Conservation (phyloP, 1,284 basidiomycete genomes). For the Agroathelia rolfsii region DNA sequence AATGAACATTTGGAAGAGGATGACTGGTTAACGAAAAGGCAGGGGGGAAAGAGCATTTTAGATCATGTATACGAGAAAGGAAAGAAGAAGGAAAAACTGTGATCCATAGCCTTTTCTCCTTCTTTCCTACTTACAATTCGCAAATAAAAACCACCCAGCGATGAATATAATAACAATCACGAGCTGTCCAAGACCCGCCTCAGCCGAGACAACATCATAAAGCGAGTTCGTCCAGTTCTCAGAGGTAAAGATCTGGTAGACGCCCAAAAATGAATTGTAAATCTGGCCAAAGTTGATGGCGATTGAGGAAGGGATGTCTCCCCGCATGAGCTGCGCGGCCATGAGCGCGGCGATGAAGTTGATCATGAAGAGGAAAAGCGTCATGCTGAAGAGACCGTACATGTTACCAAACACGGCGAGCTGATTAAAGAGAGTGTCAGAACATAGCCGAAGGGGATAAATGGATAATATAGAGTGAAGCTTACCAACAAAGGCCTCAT, state of each 20-base stretch:
- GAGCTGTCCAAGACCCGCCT: slow-evolving; percentile 61
- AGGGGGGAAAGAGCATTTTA: slow-evolving; percentile 7
- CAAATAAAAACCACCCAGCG: slow-evolving; percentile 83
- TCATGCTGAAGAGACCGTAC: slow-evolving; percentile 89
- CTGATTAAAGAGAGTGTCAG: slow-evolving; percentile 30
- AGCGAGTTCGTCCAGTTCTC: slow-evolving; percentile 90
- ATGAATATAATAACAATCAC: slow-evolving; percentile 73
- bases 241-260: slow-evolving; percentile 90
- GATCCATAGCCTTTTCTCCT: too few species aligned
- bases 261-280: slow-evolving; percentile 81
- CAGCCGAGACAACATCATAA: slow-evolving; percentile 62
- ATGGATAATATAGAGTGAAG: slow-evolving; percentile 5
- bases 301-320: slow-evolving; percentile 53
- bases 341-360: slow-evolving; percentile 84
- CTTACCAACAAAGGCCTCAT: slow-evolving; percentile 74
- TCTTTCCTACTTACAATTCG: slow-evolving; percentile 83
- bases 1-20: slow-evolving; percentile 96
- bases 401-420: slow-evolving; percentile 88
- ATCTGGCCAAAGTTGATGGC: slow-evolving; percentile 83
- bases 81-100: slow-evolving; percentile 8
- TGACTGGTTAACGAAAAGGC: too few species aligned
- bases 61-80: slow-evolving; percentile 6
- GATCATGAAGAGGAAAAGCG: slow-evolving; percentile 83
- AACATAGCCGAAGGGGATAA: slow-evolving; percentile 2
- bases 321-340: slow-evolving; percentile 68